These are phyloP conservation scores for Myriosclerotinia scirpicola DNA, from an alignment of 2,329 filamentous ascomycete species.

Conservation along the genomic window DNA sequence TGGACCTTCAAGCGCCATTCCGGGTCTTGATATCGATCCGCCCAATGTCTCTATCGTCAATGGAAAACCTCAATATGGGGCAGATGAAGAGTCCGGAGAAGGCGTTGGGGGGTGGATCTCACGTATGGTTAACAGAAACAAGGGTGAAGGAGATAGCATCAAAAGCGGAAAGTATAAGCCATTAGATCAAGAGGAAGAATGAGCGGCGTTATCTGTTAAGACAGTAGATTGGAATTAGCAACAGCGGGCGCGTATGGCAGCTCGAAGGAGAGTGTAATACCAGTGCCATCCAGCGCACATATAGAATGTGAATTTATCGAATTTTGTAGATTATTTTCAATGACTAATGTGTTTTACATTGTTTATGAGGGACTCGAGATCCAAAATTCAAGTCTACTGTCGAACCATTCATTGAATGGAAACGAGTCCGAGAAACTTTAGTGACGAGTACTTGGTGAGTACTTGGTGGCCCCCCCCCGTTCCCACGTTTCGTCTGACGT, in stretches of 20 bases:
- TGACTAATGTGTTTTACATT: background rate
- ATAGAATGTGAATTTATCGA: constrained; percentile 19
- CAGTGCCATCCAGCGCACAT: constrained; percentile 23
- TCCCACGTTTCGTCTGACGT: background rate
- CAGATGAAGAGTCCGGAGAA: constrained; percentile 43
- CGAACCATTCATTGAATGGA: background rate
- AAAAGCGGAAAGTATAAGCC: constrained; percentile 38
- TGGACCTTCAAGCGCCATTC: constrained; percentile 68
- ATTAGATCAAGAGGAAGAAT: constrained; percentile 48
- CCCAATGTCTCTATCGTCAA: constrained; percentile 59
- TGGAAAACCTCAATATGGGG: constrained; percentile 48
- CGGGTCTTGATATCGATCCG: constrained; percentile 78
- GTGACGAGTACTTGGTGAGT: background rate
- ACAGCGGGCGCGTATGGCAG: constrained; percentile 28
- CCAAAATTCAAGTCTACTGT: background rate
- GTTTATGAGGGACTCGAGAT: background rate
- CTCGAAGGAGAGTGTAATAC: constrained; percentile 23
- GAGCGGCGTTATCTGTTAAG: constrained; percentile 7
- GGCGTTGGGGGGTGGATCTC: constrained; percentile 70
- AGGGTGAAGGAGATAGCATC: constrained; percentile 41
- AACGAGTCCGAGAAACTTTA: background rate
- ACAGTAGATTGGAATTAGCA: constrained; percentile 22
- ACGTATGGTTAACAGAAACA: constrained; percentile 59
- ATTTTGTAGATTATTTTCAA: constrained; percentile 21
- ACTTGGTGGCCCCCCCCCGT: background rate